These are phyloP conservation scores for Fraxinus dipetala DNA, from an alignment of 305 asterid species.

Conservation along the genomic window DNA sequence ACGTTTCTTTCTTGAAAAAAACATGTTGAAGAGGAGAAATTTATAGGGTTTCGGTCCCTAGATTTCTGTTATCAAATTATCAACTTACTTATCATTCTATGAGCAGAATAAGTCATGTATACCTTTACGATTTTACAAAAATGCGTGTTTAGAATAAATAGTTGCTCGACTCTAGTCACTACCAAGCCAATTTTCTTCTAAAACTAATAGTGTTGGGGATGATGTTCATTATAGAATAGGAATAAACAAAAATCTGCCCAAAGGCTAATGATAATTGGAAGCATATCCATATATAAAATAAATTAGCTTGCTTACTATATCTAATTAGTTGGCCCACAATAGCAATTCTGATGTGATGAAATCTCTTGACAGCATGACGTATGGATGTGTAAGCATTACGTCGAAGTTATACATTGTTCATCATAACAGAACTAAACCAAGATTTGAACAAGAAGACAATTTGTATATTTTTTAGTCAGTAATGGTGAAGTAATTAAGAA, in stretches of 20 bases:
- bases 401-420: neutral
- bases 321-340: neutral
- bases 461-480: neutral
- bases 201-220: neutral
- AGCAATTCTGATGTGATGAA: neutral
- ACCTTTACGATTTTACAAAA: neutral
- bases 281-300: neutral
- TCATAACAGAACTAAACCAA: neutral
- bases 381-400: neutral
- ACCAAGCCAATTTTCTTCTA: neutral
- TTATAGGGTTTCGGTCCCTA: neutral
- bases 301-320: neutral
- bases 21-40: neutral
- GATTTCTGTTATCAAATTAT: neutral
- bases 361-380: neutral
- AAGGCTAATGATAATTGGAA: neutral
- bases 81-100: neutral
- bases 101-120: neutral
- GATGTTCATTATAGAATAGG: neutral
- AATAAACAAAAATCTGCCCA: neutral
- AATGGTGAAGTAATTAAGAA: neutral
- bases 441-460: neutral
- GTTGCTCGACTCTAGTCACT: neutral
- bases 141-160: neutral
- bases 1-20: neutral